Evolutionary conservation across 768 basidiomycete species (phyloP).

Genomic region (Panaeolus papilionaceus): DNA sequence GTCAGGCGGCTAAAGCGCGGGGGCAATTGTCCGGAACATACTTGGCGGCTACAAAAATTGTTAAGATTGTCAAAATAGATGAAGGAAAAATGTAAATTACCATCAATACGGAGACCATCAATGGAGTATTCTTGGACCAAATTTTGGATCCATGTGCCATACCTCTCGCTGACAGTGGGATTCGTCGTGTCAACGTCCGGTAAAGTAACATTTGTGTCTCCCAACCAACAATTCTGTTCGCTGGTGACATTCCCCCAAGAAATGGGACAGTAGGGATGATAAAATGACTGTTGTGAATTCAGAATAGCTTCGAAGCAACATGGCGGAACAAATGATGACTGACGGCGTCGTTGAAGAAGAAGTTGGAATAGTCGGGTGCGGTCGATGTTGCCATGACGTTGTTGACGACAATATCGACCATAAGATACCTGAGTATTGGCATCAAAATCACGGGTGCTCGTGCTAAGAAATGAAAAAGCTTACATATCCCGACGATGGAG

Average conservation of each 20-base stretch:
- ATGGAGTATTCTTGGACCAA: slow-evolving; percentile 76
- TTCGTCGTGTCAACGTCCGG: slow-evolving; percentile 83
- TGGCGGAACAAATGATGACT: slow-evolving; percentile 21
- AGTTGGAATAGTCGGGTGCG: slow-evolving; percentile 67
- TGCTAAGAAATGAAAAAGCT: slow-evolving; percentile 24
- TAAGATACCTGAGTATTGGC: slow-evolving; percentile 60
- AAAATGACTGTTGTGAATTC: slow-evolving; percentile 54
- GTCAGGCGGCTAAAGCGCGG: slow-evolving; percentile 17
- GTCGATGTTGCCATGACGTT: slow-evolving; percentile 79
- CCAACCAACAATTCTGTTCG: slow-evolving; percentile 84
- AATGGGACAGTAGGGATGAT: slow-evolving; percentile 82
- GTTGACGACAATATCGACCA: slow-evolving; percentile 88
- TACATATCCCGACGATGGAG: slow-evolving; percentile 78
- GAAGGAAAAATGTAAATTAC: slow-evolving; percentile 30
- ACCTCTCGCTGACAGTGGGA: slow-evolving; percentile 62
- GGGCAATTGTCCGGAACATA: slow-evolving; percentile 29
- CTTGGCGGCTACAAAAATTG: slow-evolving; percentile 47
- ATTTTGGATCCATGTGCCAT: slow-evolving; percentile 70
- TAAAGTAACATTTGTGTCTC: slow-evolving; percentile 74
- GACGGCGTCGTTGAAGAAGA: slow-evolving; percentile 71
- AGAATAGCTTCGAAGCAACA: not conserved
- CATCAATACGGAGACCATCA: slow-evolving; percentile 90
- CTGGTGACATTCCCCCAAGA: slow-evolving; percentile 73
- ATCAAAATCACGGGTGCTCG: slow-evolving; percentile 14
- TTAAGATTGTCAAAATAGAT: slow-evolving; percentile 39